These are phyloP conservation scores for Pseudogymnoascus sp. DNA, from an alignment of 2,329 filamentous ascomycete genomes.

Conservation along the genomic window DNA sequence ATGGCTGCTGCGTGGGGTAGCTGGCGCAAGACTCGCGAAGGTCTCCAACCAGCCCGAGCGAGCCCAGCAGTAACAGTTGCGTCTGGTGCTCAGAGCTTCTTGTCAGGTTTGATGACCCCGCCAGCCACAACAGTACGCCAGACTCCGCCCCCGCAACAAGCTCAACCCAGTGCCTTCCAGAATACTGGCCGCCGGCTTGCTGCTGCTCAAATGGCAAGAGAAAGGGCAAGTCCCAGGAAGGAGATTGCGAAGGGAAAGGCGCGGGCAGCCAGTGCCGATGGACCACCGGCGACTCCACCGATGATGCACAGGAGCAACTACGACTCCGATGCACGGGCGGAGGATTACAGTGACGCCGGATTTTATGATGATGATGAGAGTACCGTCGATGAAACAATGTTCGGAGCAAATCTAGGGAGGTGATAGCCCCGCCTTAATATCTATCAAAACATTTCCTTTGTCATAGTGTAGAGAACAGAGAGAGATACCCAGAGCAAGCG, in stretches of 20 bases:
- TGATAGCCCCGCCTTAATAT: slow-evolving; percentile 6
- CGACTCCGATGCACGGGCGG: slow-evolving; percentile 52
- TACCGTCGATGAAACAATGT: slow-evolving; percentile 14
- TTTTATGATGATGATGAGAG: slow-evolving; percentile 30
- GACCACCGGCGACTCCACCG: slow-evolving; percentile 42
- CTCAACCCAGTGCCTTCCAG: slow-evolving; percentile 48
- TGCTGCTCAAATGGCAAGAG: slow-evolving; percentile 37
- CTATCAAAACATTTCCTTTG: slow-evolving; percentile 1
- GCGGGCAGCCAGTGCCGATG: slow-evolving; percentile 28
- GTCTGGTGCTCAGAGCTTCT: slow-evolving; percentile 48
- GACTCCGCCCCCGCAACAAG: slow-evolving; percentile 38
- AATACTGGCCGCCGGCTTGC: slow-evolving; percentile 52
- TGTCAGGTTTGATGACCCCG: slow-evolving; percentile 82
- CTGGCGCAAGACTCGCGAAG: slow-evolving; percentile 62
- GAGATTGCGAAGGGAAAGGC: slow-evolving; percentile 10
- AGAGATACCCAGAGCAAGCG: not conserved
- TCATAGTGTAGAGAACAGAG: slow-evolving; percentile 6
- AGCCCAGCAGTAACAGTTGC: slow-evolving; percentile 33
- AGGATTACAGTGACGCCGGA: slow-evolving; percentile 36
- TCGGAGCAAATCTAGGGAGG: slow-evolving; percentile 11
- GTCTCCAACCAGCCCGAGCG: slow-evolving; percentile 34
- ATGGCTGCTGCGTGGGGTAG: slow-evolving; percentile 90
- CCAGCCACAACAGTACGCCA: slow-evolving; percentile 59
- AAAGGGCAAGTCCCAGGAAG: slow-evolving; percentile 4
- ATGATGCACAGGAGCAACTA: slow-evolving; percentile 53